Conservation (phyloP, 2,329 filamentous ascomycete species). For the Talaromyces sp. region DNA sequence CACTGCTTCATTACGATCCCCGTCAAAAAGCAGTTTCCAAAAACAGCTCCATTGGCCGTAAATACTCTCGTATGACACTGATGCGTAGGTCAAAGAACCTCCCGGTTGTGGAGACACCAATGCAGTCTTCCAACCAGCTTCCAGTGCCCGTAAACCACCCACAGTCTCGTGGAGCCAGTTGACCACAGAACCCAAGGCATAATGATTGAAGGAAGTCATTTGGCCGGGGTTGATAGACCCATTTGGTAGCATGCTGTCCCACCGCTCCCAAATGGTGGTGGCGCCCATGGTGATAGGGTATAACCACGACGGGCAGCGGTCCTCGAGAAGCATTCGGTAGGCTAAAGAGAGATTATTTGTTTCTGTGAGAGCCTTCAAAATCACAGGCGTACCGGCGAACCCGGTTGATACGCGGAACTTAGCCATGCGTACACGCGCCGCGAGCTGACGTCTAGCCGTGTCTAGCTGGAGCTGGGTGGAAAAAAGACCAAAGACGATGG, state of each 20-base stretch:
- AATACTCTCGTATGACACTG: neutral
- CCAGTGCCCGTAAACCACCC: slow-evolving; percentile 29
- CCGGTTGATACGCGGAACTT: neutral
- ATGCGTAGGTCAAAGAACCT: neutral
- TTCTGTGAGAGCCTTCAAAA: slow-evolving; percentile 25
- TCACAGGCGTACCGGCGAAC: neutral
- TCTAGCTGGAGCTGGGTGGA: neutral
- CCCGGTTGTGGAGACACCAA: neutral
- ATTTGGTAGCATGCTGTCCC: slow-evolving; percentile 41
- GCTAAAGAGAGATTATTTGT: slow-evolving; percentile 24
- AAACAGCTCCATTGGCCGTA: neutral
- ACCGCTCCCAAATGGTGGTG: slow-evolving; percentile 46
- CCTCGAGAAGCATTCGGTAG: slow-evolving; percentile 43
- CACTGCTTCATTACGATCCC: neutral
- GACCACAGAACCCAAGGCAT: slow-evolving; percentile 39
- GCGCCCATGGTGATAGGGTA: slow-evolving; percentile 41
- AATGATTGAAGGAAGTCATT: slow-evolving; percentile 47
- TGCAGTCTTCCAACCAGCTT: slow-evolving; percentile 31
- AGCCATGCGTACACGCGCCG: neutral
- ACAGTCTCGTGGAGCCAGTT: slow-evolving; percentile 39
- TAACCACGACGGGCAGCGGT: slow-evolving; percentile 37
- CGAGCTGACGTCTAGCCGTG: neutral
- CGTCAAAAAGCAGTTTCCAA: neutral
- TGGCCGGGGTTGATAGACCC: slow-evolving; percentile 38
- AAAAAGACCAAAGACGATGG: neutral